Evolutionary conservation across 2,329 filamentous ascomycete genomes (phyloP).

Genomic region (Aulographum hederae): DNA sequence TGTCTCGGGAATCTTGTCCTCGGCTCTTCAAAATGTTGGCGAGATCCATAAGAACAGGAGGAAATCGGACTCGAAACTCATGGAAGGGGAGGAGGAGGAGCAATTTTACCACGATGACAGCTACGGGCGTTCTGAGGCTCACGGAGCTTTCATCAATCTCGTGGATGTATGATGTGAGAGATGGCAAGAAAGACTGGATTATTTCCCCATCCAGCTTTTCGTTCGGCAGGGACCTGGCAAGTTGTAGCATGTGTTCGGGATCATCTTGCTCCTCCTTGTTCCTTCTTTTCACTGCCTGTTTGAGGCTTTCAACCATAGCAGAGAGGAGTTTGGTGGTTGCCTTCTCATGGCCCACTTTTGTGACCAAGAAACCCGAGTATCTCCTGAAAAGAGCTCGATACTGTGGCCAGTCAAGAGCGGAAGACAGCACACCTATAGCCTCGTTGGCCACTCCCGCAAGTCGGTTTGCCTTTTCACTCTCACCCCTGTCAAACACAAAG

Average conservation of each 20-base stretch:
- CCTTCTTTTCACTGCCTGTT: constrained; percentile 26
- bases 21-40: constrained; percentile 85
- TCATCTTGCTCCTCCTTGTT: constrained; percentile 25
- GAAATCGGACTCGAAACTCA: constrained; percentile 56
- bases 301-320: constrained; percentile 61
- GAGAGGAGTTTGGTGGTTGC: constrained; percentile 68
- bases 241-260: constrained; percentile 17
- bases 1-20: constrained; percentile 72
- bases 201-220: constrained; percentile 57
- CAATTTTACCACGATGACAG: constrained; percentile 74
- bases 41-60: constrained; percentile 75
- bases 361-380: constrained; percentile 66
- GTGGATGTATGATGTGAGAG: constrained; percentile 69
- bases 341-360: constrained; percentile 70
- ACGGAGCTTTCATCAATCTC: constrained; percentile 91
- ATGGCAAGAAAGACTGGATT: constrained; percentile 55
- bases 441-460: constrained; percentile 72
- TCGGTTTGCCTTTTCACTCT: constrained; percentile 55
- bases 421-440: constrained; percentile 56
- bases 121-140: constrained; percentile 78
- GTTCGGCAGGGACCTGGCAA: constrained; percentile 49
- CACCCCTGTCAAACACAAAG: constrained; percentile 70
- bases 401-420: constrained; percentile 74
- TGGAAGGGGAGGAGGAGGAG: constrained; percentile 60
- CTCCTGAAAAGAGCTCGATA: constrained; percentile 71